Evolutionary conservation across 257 asterid species (phyloP).

Genomic region (Capsicum baccatum): DNA sequence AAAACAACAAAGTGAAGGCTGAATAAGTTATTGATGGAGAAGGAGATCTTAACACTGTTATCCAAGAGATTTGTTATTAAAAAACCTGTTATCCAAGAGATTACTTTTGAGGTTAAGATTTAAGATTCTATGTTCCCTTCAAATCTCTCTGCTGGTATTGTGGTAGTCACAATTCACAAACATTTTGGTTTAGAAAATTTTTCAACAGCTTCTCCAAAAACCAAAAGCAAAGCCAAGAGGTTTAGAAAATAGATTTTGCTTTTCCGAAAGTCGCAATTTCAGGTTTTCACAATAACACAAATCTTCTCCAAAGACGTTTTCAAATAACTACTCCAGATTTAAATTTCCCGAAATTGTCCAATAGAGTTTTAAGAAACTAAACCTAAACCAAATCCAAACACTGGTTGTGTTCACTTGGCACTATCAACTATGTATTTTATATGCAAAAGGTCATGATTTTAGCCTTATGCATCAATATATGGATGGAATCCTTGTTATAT

Average conservation of each 20-base stretch:
- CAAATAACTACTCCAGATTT: not conserved
- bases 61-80: not conserved
- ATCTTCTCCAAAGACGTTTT: not conserved
- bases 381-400: not conserved
- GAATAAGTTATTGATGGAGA: not conserved
- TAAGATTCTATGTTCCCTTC: not conserved
- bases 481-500: not conserved
- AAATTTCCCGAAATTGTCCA: too few species aligned
- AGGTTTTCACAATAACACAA: not conserved
- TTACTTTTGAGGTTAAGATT: not conserved
- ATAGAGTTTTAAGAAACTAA: not conserved
- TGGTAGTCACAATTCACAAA: not conserved
- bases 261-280: not conserved
- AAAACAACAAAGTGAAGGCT: constrained; percentile 1
- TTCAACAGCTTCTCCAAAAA: not conserved
- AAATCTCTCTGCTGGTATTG: not conserved
- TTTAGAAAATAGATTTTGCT: not conserved
- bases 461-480: not conserved
- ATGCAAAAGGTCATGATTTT: not conserved
- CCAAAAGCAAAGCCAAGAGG: not conserved
- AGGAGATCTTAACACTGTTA: not conserved
- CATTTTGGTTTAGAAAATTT: not conserved
- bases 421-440: not conserved
- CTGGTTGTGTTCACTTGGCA: not conserved
- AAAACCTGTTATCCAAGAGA: not conserved